Evolutionary conservation across 192 early-diverging fungal species (phyloP).

Genomic region (Martensiomyces pterosporus): DNA sequence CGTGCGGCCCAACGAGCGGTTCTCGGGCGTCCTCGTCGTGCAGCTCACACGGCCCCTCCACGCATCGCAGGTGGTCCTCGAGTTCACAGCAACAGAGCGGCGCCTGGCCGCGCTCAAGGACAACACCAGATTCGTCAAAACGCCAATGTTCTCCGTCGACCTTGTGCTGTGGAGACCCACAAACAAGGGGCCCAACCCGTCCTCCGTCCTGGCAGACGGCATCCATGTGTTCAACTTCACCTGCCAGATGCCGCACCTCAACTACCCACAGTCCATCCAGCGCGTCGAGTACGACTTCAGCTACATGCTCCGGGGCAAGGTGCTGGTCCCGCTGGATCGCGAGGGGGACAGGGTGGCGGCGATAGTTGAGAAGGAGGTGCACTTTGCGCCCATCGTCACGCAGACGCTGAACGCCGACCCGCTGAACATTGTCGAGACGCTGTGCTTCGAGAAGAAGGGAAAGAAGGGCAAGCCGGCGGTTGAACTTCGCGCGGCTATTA

Average conservation of each 20-base stretch:
- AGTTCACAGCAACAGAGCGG: constrained; percentile 28
- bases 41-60: constrained; percentile 34
- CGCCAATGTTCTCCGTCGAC: constrained; percentile 12
- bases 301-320: constrained; percentile 21
- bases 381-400: constrained; percentile 31
- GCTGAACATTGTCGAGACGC: constrained; percentile 24
- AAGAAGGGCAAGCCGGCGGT: constrained; percentile 38
- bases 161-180: constrained; percentile 38
- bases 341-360: constrained; percentile 26
- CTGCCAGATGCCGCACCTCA: constrained; percentile 45
- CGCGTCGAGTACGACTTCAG: constrained; percentile 25
- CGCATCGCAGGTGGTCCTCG: constrained; percentile 40
- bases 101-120: constrained; percentile 15
- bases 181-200: constrained; percentile 32
- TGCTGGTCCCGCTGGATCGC: constrained; percentile 24
- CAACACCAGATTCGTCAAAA: constrained; percentile 5
- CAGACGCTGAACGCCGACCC: constrained; percentile 14
- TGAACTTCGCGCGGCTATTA: constrained; percentile 26
- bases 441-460: constrained; percentile 46
- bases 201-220: constrained; percentile 47
- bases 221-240: constrained; percentile 45
- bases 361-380: constrained; percentile 24
- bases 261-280: constrained; percentile 41
- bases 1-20: constrained; percentile 37
- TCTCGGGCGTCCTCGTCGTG: constrained; percentile 39